Evolutionary conservation across 345 rosid species (phyloP), one percentile per base, ranked within the genome.

Genomic region (Lepidium africanum): DNA sequence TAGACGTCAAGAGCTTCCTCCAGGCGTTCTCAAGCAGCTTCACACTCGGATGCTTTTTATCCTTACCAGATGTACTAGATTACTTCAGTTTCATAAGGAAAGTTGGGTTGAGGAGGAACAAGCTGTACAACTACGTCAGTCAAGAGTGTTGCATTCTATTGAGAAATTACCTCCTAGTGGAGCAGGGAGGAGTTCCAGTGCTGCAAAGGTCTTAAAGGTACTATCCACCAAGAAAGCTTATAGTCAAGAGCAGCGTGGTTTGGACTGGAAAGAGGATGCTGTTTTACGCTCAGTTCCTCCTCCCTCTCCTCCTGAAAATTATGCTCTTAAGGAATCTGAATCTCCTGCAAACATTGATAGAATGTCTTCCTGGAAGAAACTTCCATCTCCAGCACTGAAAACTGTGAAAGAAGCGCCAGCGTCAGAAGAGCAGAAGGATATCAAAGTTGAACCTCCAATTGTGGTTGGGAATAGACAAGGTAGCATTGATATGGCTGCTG

Each of bases 11-110:
- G 99, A 95, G 80, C 90, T 83, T 83, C 89, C 98, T 55, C 89
- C 88, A 3, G 98, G 99, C 25, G 87, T 57, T 67, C 82, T 95
- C 73, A 91, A 91, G 87, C 93, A 87, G 82, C 98, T 95, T 52
- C 87, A 91, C 77, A 95, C 99, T 10, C 83, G 84, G 76, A 95
- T 95, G 98, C 98, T 95, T 79, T 91, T 95, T 81, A 91, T 95
- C 65, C 96, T 95, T 50, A 95, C 99, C 19, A 86, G 99, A 72
- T 95, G 99, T 71, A 95, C 98, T 37, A 85, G 99, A 68, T 77
- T 95, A 76, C 84, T 89, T 85, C 99, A 95, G 80, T 95, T 95
- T 60, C 99, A 95, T 80, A 95, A 95, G 80, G 99, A 95, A 87
- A 95, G 96, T 73, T 85, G 91, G 71, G 80, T 87, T 64, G 89